Evolutionary conservation across 1,139 yeast species (phyloP).

Genomic region (Yarrowia galli): DNA sequence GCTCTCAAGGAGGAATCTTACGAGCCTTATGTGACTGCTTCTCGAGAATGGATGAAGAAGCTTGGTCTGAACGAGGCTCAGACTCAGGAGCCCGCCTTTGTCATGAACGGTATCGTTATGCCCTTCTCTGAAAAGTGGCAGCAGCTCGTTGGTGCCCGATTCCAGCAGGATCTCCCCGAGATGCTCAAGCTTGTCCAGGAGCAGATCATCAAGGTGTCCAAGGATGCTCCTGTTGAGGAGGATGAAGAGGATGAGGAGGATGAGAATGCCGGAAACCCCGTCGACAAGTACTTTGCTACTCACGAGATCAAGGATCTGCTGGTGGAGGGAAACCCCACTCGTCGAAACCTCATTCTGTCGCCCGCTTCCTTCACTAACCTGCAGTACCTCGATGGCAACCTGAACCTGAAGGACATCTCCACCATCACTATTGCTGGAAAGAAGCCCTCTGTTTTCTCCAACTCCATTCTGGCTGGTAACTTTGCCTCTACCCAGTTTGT

Average conservation of each 20-base stretch:
- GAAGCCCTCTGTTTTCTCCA: slow-evolving; percentile 29
- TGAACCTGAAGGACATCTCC: background rate
- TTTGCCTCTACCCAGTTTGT: slow-evolving; percentile 36
- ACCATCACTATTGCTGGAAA: background rate
- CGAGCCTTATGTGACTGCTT: slow-evolving; percentile 44
- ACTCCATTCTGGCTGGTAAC: slow-evolving; percentile 41
- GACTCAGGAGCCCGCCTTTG: slow-evolving; percentile 57
- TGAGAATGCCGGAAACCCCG: slow-evolving; percentile 22
- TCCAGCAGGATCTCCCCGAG: slow-evolving; percentile 48
- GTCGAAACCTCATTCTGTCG: slow-evolving; percentile 21
- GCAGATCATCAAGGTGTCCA: slow-evolving; percentile 1
- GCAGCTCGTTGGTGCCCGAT: slow-evolving; percentile 49
- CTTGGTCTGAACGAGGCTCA: slow-evolving; percentile 50
- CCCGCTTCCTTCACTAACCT: slow-evolving; percentile 9
- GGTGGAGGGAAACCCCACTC: background rate
- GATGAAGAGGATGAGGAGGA: slow-evolving; percentile 17
- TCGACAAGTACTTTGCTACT: slow-evolving; percentile 16
- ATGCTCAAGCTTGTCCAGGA: slow-evolving; percentile 44
- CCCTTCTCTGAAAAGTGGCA: slow-evolving; percentile 55
- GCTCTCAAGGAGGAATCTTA: slow-evolving; percentile 40
- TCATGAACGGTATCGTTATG: slow-evolving; percentile 75
- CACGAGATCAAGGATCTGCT: slow-evolving; percentile 41
- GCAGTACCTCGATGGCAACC: slow-evolving; percentile 11
- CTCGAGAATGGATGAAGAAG: slow-evolving; percentile 50
- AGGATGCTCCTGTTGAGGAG: background rate